Evolutionary conservation across 352 stramenopile species (phyloP), one percentile per base, ranked within the genome.

Genomic region (Phytopythium chamaehyphon): DNA sequence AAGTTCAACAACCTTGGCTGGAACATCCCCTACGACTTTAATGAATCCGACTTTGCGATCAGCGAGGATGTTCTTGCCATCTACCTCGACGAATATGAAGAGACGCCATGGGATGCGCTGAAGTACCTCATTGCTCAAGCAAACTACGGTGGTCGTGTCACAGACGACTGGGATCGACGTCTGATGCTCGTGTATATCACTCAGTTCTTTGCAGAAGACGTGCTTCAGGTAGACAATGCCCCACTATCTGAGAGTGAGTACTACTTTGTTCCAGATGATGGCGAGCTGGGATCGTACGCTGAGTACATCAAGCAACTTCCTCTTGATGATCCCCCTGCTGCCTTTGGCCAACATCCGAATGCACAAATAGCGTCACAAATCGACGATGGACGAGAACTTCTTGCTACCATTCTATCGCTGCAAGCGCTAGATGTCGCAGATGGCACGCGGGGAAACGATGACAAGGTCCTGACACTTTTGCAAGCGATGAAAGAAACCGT

Each of bases 11-110:
- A 96, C 26, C 73, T 98, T 1, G 95, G 95, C 8, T 98, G 96
- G 90, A 98, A 98, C 64, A 97, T 98, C 21, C 95, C 94, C 19
- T 98, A 98, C 73, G 95, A 98, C 48, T 98, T 98, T 51, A 98
- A 98, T 61, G 93, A 98, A 57, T 94, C 87, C 5, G 95, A 98
- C 70, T 98, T 98, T 71, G 78, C 86, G 15, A 98, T 98, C 59
- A 98, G 89, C 51, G 90, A 98, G 49, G 93, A 98, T 56, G 87
- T 98, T 23, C 65, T 98, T 26, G 90, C 91, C 11, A 96, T 98
- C 36, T 98, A 98, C 63, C 67, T 98, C 18, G 82, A 95, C 50
- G 79, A 94, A 59, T 96, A 97, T 59, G 87, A 94, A 33, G 88
- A 97, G 28, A 96, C 88, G 4, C 90, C 88, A 10, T 97, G 88